Evolutionary conservation across 257 asterid genomes (phyloP).

Genomic region (Forsythia viridissima): DNA sequence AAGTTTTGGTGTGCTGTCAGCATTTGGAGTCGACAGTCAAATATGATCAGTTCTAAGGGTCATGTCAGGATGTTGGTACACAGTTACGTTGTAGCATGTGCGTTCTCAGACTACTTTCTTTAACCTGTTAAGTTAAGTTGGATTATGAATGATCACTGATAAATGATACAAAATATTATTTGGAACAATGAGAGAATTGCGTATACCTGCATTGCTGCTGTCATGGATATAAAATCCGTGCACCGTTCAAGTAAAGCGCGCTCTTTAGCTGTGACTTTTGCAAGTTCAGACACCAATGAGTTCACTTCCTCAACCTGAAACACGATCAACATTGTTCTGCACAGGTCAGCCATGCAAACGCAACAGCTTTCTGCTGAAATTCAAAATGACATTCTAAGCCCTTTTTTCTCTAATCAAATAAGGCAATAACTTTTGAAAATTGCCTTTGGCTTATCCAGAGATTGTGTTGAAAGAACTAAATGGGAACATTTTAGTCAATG

Average conservation of each 20-base stretch:
- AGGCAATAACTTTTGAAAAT: background rate
- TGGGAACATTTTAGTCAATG: too few relatives aligned
- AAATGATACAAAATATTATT: background rate
- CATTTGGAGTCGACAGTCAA: slow-evolving; percentile 41
- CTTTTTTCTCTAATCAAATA: background rate
- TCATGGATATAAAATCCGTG: slow-evolving; percentile 53
- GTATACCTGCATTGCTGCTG: slow-evolving; percentile 76
- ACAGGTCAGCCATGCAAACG: background rate
- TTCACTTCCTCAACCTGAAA: slow-evolving; percentile 73
- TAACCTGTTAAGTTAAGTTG: slow-evolving; percentile 50
- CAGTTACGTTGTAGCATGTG: slow-evolving; percentile 73
- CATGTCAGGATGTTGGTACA: slow-evolving; percentile 52
- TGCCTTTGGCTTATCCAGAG: too few relatives aligned
- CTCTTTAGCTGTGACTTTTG: slow-evolving; percentile 66
- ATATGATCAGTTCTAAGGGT: slow-evolving; percentile 47
- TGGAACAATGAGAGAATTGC: background rate
- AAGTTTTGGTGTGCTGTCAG: slow-evolving; percentile 49
- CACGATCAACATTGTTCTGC: slow-evolving; percentile 1
- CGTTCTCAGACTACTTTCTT: slow-evolving; percentile 79
- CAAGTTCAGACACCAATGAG: slow-evolving; percentile 63
- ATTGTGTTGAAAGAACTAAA: too few relatives aligned
- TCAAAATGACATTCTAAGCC: background rate
- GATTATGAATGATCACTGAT: background rate
- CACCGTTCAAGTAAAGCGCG: slow-evolving; percentile 69
- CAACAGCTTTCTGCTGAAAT: background rate